phyloP scores from a whole-genome alignment of 164 flowering plant genomes.

The Malania oleifera region DNA sequence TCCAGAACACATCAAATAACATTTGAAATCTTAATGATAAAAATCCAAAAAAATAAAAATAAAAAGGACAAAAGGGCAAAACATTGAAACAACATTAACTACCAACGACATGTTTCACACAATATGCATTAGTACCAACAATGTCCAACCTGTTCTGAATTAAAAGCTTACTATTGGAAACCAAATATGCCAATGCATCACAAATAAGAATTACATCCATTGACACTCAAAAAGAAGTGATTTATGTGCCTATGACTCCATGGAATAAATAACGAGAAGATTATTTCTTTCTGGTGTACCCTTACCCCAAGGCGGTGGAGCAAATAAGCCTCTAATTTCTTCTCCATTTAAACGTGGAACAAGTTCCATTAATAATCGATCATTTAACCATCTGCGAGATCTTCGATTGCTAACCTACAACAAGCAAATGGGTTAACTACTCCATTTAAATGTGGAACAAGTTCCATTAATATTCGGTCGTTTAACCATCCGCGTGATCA shows the following conservation, averaged over 20 bases:
- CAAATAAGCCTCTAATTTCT: constrained; percentile 92
- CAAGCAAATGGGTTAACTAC: constrained; percentile 4
- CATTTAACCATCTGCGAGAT: constrained; percentile 85
- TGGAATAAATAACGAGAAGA: background rate
- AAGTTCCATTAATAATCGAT: constrained; percentile 88
- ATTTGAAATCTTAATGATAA: background rate
- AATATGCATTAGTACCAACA: background rate
- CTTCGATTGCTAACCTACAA: constrained; percentile 83
- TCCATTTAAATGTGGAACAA: constrained; percentile 64
- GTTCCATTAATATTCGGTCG: constrained; percentile 89
- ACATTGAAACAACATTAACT: too few relatives aligned
- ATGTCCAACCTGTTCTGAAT: too few relatives aligned
- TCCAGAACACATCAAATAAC: too few relatives aligned
- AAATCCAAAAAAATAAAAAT: background rate
- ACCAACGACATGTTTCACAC: background rate
- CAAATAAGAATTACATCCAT: too few relatives aligned
- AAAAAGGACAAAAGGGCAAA: background rate
- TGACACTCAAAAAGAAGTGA: too few relatives aligned
- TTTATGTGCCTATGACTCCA: too few relatives aligned
- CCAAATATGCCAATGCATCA: too few relatives aligned
- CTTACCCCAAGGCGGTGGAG: constrained; percentile 99
- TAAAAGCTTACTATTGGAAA: too few relatives aligned
- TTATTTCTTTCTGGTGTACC: background rate
- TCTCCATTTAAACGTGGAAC: constrained; percentile 84
- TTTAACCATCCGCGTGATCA: constrained; percentile 83